Evolutionary conservation across 179 eudicot species (phyloP), one percentile per base, ranked within the genome.

Genomic region (Drosera spatulata): DNA sequence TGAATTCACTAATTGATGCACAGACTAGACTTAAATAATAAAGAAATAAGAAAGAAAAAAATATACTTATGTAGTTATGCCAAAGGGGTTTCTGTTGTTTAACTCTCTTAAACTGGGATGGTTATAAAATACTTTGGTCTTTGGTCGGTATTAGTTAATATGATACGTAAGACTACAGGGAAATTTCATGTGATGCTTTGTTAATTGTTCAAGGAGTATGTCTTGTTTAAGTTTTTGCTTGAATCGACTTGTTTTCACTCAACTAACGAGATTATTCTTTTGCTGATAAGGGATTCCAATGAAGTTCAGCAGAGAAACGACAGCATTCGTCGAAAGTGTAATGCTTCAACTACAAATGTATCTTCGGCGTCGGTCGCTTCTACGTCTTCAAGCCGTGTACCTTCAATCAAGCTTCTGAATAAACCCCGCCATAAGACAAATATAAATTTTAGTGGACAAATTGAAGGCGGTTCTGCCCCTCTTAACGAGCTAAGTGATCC

Each of bases 401-500:
- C 70, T 74, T 69, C 52, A 33, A 39, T 61, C 39, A 61, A 53
- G 7, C 67, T 45, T 55, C 10, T 41, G 10, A 61, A 65, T 58
- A 73, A 66, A 43, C 56, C 7, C 14, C 56, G n/a, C 41, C 12
- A 48, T 43, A 53, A 77, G 8, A 58, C 79, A 49, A 74, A 55
- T 64, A 49, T 65, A 49, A 65, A 63, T 12, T 44, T 52, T 13
- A 82, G 77, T 82, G 77, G 79, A 69, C 87, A 61, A 41, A 74
- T 53, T 71, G 80, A 63, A 72, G 79, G 66, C 58, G 76, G 63
- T 13, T 68, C 66, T 50, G 53, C 62, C 64, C 71, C 68, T 10
- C 66, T 75, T 61, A 70, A 68, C 61, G 65, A 10, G 37, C 63
- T 61, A 54, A 62, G 61, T 59, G 76, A 66, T 50, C 41, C 74